Evolutionary conservation across 371 early-diverging fungal species (phyloP).

Genomic region (Apophysomyces sp.): DNA sequence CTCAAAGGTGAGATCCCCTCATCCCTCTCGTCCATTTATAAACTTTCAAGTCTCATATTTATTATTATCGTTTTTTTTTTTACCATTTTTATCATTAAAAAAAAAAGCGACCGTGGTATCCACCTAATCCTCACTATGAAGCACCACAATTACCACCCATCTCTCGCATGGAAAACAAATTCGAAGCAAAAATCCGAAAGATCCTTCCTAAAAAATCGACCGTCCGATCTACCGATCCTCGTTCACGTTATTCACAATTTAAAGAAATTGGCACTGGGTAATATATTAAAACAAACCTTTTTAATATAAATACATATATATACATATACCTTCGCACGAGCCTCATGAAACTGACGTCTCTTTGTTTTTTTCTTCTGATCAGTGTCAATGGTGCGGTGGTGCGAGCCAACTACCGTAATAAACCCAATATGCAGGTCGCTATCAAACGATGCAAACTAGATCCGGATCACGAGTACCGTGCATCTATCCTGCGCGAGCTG

Average conservation of each 20-base stretch:
- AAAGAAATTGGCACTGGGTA: slow-evolving; percentile 56
- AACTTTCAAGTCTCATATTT: too few relatives aligned
- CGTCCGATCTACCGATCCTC: slow-evolving; percentile 34
- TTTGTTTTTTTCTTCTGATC: background rate
- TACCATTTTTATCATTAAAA: background rate
- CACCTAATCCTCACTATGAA: slow-evolving; percentile 41
- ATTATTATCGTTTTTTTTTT: too few relatives aligned
- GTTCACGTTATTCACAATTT: slow-evolving; percentile 36
- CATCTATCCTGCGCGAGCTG: slow-evolving; percentile 45
- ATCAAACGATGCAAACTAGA: slow-evolving; percentile 48
- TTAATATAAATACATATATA: too few relatives aligned
- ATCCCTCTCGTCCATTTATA: too few relatives aligned
- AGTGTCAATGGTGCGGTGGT: slow-evolving; percentile 54
- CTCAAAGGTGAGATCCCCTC: slow-evolving; percentile 38
- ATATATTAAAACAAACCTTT: too few relatives aligned
- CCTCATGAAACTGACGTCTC: background rate
- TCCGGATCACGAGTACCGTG: slow-evolving; percentile 43
- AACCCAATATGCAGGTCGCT: slow-evolving; percentile 36
- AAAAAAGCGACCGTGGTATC: slow-evolving; percentile 45
- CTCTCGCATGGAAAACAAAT: slow-evolving; percentile 33
- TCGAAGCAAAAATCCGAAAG: slow-evolving; percentile 39
- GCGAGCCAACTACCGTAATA: slow-evolving; percentile 31
- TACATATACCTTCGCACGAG: too few relatives aligned
- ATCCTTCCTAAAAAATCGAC: slow-evolving; percentile 9
- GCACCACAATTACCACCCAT: slow-evolving; percentile 34